Conservation (phyloP, 768 basidiomycete genomes). For the Clavaria fumosa region DNA sequence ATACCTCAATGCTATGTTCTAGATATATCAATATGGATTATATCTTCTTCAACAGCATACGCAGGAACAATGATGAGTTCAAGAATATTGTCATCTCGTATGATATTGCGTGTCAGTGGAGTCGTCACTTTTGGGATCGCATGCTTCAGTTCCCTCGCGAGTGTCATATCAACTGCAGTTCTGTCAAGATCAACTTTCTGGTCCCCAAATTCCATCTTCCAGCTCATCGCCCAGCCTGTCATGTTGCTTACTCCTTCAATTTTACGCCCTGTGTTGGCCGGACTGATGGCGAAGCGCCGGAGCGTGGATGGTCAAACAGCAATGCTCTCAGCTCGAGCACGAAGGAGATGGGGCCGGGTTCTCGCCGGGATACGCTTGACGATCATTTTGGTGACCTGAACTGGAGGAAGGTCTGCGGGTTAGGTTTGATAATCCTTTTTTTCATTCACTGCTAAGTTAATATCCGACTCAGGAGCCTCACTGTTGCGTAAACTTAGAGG, state of each 20-base stretch:
- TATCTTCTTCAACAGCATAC: slow-evolving; percentile 4
- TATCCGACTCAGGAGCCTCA: background rate
- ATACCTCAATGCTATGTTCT: background rate
- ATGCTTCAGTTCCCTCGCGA: background rate
- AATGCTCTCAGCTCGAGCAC: slow-evolving; percentile 20
- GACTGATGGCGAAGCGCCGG: slow-evolving; percentile 21
- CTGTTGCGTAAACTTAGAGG: background rate
- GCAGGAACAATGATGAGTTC: background rate
- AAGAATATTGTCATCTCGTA: slow-evolving; percentile 10
- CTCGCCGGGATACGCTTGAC: slow-evolving; percentile 21
- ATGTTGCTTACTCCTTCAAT: slow-evolving; percentile 18
- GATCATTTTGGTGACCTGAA: slow-evolving; percentile 25
- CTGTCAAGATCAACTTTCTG: slow-evolving; percentile 6
- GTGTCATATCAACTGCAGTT: background rate
- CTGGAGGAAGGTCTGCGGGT: slow-evolving; percentile 14
- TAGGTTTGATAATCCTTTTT: slow-evolving; percentile 13
- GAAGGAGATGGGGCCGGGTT: slow-evolving; percentile 22
- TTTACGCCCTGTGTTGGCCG: slow-evolving; percentile 14
- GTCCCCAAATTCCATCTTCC: slow-evolving; percentile 26
- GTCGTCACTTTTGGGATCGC: slow-evolving; percentile 7
- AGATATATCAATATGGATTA: slow-evolving; percentile 11
- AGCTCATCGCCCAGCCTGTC: slow-evolving; percentile 18
- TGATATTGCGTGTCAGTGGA: slow-evolving; percentile 17
- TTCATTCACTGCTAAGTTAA: background rate
- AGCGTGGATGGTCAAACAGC: slow-evolving; percentile 21